Evolutionary conservation across 306 rosid species (phyloP).

Genomic region (Prunus armeniaca): DNA sequence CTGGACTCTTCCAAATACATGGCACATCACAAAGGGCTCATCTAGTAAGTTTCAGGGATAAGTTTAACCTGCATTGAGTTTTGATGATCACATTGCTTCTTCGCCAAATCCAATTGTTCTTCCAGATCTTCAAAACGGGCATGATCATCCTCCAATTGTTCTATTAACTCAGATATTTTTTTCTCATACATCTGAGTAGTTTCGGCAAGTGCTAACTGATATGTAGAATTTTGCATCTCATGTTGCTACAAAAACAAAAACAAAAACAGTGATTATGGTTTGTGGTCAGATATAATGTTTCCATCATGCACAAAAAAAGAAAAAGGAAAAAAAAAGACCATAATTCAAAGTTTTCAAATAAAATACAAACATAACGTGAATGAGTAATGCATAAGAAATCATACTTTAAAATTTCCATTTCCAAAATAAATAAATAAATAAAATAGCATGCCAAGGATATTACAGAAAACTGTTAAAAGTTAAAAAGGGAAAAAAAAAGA

Average conservation of each 20-base stretch:
- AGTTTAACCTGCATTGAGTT: conserved; percentile 42
- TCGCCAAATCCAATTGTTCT: conserved; percentile 44
- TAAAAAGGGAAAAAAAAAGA: not conserved
- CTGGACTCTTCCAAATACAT: not conserved
- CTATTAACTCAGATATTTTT: conserved; percentile 37
- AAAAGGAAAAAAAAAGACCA: not conserved
- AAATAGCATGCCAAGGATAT: not conserved
- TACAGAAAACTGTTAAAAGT: not conserved
- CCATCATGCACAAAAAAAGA: not conserved
- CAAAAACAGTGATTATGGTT: not conserved
- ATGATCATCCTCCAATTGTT: conserved; percentile 44
- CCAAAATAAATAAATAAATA: not conserved
- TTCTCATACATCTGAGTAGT: conserved; percentile 49
- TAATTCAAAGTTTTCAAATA: not conserved
- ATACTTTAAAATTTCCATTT: not conserved
- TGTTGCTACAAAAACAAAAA: conserved; percentile 29
- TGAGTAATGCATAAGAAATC: conserved; percentile 6
- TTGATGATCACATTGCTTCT: conserved; percentile 36
- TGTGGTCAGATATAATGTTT: not conserved
- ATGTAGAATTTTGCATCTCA: conserved; percentile 40
- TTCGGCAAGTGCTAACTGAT: conserved; percentile 40
- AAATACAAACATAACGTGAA: not conserved
- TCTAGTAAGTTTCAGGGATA: not conserved
- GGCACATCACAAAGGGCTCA: not conserved
- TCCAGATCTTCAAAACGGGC: conserved; percentile 27